Evolutionary conservation across 148 eudicot species (phyloP).

Genomic region (Selenicereus undatus): DNA sequence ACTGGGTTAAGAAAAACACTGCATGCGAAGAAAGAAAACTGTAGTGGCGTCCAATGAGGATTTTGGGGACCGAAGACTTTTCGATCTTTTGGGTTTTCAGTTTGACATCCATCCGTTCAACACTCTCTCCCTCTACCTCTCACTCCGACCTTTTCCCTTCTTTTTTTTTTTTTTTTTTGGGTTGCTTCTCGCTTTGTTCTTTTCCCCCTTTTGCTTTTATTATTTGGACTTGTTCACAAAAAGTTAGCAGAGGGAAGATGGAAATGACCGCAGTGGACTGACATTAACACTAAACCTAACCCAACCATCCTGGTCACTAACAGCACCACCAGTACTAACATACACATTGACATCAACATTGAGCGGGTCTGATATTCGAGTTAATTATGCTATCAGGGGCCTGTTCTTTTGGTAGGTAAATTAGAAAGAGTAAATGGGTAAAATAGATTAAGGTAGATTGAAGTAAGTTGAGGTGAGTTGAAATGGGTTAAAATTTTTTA

Average conservation of each 20-base stretch:
- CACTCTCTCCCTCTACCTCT: neutral
- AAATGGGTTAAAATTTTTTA: too few species aligned
- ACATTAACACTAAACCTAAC: conserved; percentile 13
- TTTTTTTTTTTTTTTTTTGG: too few species aligned
- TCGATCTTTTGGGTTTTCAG: neutral
- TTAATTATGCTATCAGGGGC: too few species aligned
- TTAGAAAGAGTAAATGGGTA: too few species aligned
- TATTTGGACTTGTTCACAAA: neutral
- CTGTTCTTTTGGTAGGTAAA: too few species aligned
- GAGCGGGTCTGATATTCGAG: too few species aligned
- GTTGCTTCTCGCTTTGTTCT: neutral
- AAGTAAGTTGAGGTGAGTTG: too few species aligned
- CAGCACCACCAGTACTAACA: too few species aligned
- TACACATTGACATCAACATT: too few species aligned
- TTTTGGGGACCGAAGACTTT: conserved; percentile 13
- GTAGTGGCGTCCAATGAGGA: conserved; percentile 17
- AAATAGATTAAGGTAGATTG: too few species aligned
- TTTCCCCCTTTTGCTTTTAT: neutral
- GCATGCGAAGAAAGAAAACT: conserved; percentile 23
- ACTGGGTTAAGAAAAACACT: neutral
- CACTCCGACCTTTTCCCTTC: too few species aligned
- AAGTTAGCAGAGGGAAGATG: neutral
- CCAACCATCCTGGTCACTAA: conserved; percentile 13
- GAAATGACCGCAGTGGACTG: conserved; percentile 10
- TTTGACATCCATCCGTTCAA: neutral